Evolutionary conservation across 2,329 filamentous ascomycete species (phyloP), one percentile per base, ranked within the genome.

Genomic region (Arthrobotrys iridis): DNA sequence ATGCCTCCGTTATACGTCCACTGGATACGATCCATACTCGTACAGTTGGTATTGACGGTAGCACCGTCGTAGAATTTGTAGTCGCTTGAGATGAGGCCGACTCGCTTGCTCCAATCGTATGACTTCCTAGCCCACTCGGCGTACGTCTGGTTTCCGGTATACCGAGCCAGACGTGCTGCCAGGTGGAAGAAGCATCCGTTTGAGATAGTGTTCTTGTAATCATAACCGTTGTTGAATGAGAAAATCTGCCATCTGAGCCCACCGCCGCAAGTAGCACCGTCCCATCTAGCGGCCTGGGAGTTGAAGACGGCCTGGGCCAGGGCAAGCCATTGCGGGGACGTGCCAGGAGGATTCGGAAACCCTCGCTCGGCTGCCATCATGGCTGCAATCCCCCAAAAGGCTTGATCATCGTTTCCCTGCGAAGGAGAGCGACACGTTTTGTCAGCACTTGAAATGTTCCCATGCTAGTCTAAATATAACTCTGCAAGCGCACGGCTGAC

Each of bases 201-300:
- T 10, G 85, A 86, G 76, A 88, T 85, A 20, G 85, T 84, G 77
- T 88, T 88, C 77, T 88, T 88, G 78, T 86, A 88, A 62, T 83
- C 82, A 78, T 85, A 88, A 3, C 92, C 92, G 67, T 85, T 87
- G 83, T 93, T 93, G 83, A 89, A 91, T 10, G 87, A 85, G 83
- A 90, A 93, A 76, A 96, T 91, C 83, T 96, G 93, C 93, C 93
- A 96, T 77, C 90, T 88, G 77, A 96, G 82, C 7, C 93, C 93
- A 57, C 93, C 93, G 50, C 83, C 84, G 81, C 93, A 96, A 0
- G 84, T 85, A 15, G 58, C 26, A 1, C 82, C 83, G 78, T 95
- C 89, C 90, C 91, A 94, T 20, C 92, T 87, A 18, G 82, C 82
- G 1, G 87, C 88, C 79, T 93, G 92, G 58, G 90, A 89, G 83